Evolutionary conservation across 1,284 basidiomycete species (phyloP), one percentile per base, ranked within the genome.

Genomic region (Coniferiporia sulphurascens): DNA sequence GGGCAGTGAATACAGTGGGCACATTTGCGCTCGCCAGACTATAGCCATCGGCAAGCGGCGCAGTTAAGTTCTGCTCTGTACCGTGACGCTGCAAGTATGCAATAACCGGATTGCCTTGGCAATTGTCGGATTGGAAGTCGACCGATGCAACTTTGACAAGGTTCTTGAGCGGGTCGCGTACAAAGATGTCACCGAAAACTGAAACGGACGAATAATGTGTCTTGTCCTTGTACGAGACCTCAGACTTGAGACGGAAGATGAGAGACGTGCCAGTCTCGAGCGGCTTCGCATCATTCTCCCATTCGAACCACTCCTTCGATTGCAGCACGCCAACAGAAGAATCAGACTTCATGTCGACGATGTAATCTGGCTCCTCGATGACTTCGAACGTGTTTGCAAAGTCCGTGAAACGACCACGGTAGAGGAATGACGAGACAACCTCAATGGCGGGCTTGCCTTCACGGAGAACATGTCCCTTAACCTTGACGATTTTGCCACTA

Each of bases 261-360:
- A 99, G 86, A 2, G 83, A 84, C 48, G 89, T 89, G 46, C 93
- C 94, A 10, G 90, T 83, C 59, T 84, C 76, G 46, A 95, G 85
- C 44, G 92, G 87, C 62, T 85, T 83, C 7, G 86, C 78, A 57
- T 91, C 87, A 69, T 96, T 87, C 59, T 91, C 86, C 96, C 95
- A 98, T 60, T 90, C 86, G 74, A 99, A 96, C 96, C 97, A 99
- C 71, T 96, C 91, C 80, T 99, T 99, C 61, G 93, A 93, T 70
- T 91, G 85, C 13, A 99, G 78, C 17, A 99, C 93, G 54, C 94
- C 93, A 64, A 97, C 88, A 48, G 84, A 85, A 1, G 93, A 89
- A 65, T 94, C 89, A 35, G 82, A 86, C 56, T 81, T 78, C 65
- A 98, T 70, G 49, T 86, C 78, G 50, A 99, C 88, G 49, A 86